Base-by-base conservation (phyloP, 305 asterid genomes). In the Petunia hybrid region DNA sequence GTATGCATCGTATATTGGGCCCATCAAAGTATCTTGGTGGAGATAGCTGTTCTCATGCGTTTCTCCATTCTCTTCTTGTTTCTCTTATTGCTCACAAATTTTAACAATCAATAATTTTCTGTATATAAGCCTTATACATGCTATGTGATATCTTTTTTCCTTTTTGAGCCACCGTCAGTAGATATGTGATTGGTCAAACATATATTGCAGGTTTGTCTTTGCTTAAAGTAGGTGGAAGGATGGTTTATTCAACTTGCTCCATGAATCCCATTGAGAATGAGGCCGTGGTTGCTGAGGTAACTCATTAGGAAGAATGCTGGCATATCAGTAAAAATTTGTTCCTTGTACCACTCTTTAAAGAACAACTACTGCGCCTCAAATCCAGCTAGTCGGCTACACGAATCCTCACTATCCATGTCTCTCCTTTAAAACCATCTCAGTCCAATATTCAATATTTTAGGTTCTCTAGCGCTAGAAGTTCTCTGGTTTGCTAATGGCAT, bases 241-340 rank as follows among this genome's bases (percentile, higher is more conserved):
- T 95, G 95, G 95, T 95, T 71, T 95, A 95, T 85, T 94, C 98
- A 61, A 95, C 99, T 80, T 94, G 98, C 90, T 94, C 98, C 45
- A 92, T 94, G 98, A 96, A 96, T 86, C 98, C 98, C 56, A 86
- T 94, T 86, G 98, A 96, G 89, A 92, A 96, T 80, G 98, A 96
- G 87, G 98, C 99, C 60, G 98, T 90, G 74, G 97, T 96, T 80
- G 93, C 99, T 6, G 98, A 94, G 96, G 98, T 95, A 93, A 62
- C 82, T 82, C 86, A 56, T 80, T 53, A 55, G 36, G 46, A 36
- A 53, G 42, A 73, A 73, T 35, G 45, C 62, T 48, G 35, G 62
- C 78, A 13, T 73, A 35, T 51, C 45, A 73, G 12, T 73, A 35
- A 35, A 1, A 43, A 35, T 48, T 35, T 5, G 6, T 51, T 73